Base-by-base conservation (phyloP, 2,329 filamentous ascomycete genomes). In the Penicillium sp. region DNA sequence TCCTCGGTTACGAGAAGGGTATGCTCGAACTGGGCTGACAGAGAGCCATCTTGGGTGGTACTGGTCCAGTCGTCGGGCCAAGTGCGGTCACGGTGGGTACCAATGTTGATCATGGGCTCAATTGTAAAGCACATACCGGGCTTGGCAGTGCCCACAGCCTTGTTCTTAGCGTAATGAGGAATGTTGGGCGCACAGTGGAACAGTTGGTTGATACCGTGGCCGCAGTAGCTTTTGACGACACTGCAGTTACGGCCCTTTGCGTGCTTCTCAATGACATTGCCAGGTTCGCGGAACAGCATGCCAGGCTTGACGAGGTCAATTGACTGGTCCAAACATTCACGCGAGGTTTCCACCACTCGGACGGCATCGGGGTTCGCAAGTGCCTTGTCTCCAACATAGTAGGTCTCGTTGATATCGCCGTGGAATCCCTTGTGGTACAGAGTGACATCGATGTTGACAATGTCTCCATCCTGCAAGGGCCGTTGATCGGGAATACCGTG, bases 41-140 rank as follows among this genome's bases (percentile, higher is more conserved):
- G 82, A 76, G 89, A 90, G 50, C 94, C 94, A 73, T 99, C 94
- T 56, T 88, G 85, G 0, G 94, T 99, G 6, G 91, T 90, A 76
- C 92, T 96, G 1, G 94, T 99, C 94, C 94, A 99, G 80, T 97
- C 91, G 74, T 99, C 94, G 0, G 94, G 94, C 94, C 94, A 99
- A 0, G 92, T 97, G 74, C 94, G 89, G 72, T 99, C 94, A 62
- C 86, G 86, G 76, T 96, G 90, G 60, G 90, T 93, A 58, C 94
- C 94, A 55, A 97, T 76, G 41, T 91, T 92, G 73, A 99, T 93
- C 94, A 99, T 99, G 17, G 94, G 94, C 79, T 99, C 94, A 61
- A 99, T 99, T 0, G 94, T 99, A 71, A 99, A 99, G 63, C 92
- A 96, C 92, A 97, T 97, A 54, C 94, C 94, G 0, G 91, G 88